Conservation (phyloP, 305 asterid species). For the Fraxinus ornus region DNA sequence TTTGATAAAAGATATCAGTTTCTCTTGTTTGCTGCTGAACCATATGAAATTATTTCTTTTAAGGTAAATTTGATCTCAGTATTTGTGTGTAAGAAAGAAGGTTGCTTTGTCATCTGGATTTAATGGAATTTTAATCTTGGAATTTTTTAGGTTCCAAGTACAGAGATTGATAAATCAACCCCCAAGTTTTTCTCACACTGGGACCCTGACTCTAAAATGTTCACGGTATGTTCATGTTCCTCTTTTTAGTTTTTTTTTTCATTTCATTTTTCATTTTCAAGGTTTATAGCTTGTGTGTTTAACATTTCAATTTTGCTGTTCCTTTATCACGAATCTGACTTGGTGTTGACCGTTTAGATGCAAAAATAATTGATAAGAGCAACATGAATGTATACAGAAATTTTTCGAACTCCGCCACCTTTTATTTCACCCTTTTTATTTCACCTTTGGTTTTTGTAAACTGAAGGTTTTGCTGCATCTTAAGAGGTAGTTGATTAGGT, state of each 20-base stretch:
- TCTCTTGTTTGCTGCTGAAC: constrained; percentile 92
- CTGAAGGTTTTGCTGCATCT: neutral
- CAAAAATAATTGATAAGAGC: neutral
- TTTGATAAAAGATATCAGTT: constrained; percentile 84
- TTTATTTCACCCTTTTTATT: neutral
- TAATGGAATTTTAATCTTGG: neutral
- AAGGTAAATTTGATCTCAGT: constrained; percentile 48
- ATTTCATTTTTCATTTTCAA: neutral
- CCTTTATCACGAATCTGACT: neutral
- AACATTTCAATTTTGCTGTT: neutral
- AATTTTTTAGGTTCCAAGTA: constrained; percentile 78
- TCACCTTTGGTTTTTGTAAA: neutral
- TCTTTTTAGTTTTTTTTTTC: neutral
- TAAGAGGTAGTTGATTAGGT: neutral
- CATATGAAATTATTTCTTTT: constrained; percentile 84
- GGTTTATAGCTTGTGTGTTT: neutral
- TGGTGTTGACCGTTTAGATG: constrained; percentile 4
- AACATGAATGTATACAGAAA: neutral
- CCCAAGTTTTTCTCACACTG: constrained; percentile 98
- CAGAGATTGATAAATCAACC: constrained; percentile 91
- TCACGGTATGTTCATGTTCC: constrained; percentile 53
- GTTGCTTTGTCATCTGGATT: neutral
- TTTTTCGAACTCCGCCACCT: neutral
- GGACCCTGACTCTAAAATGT: constrained; percentile 99
- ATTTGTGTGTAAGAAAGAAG: neutral